Conservation (phyloP, 139 green algal genomes). For the Chlorella vulgaris region DNA sequence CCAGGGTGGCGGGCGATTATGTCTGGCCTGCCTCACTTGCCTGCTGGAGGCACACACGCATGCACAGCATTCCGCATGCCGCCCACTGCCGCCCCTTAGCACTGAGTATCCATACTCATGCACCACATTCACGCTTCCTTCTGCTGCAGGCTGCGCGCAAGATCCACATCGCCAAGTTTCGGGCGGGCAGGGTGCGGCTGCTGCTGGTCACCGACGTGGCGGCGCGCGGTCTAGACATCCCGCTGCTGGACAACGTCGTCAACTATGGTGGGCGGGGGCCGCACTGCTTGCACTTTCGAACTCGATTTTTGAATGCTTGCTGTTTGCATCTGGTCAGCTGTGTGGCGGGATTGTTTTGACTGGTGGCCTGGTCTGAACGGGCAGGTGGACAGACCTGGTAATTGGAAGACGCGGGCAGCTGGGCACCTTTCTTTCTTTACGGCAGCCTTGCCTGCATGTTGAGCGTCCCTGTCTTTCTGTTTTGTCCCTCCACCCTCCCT, state of each 20-base stretch:
- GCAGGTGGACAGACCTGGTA: neutral
- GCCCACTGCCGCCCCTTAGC: too few species aligned
- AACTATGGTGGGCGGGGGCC: neutral
- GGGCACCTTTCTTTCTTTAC: neutral
- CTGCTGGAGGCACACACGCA: too few species aligned
- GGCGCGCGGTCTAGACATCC: conserved; percentile 97
- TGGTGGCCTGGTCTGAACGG: neutral
- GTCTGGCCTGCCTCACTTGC: neutral
- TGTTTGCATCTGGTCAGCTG: neutral
- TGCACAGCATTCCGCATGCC: neutral
- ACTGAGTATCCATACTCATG: neutral
- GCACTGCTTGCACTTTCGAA: neutral
- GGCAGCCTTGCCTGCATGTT: neutral
- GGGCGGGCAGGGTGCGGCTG: conserved; percentile 57
- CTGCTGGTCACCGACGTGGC: conserved; percentile 98
- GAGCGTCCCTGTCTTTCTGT: neutral
- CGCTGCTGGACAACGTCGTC: conserved; percentile 97
- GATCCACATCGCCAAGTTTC: conserved; percentile 95
- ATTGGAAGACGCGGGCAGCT: neutral
- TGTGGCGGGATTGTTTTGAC: neutral
- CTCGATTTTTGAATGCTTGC: too few species aligned
- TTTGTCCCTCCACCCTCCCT: neutral
- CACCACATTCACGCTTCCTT: neutral
- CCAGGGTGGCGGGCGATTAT: neutral
- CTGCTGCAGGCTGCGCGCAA: conserved; percentile 85